Base-by-base conservation (phyloP, 352 stramenopile species). In the Globisporangium spiculum region DNA sequence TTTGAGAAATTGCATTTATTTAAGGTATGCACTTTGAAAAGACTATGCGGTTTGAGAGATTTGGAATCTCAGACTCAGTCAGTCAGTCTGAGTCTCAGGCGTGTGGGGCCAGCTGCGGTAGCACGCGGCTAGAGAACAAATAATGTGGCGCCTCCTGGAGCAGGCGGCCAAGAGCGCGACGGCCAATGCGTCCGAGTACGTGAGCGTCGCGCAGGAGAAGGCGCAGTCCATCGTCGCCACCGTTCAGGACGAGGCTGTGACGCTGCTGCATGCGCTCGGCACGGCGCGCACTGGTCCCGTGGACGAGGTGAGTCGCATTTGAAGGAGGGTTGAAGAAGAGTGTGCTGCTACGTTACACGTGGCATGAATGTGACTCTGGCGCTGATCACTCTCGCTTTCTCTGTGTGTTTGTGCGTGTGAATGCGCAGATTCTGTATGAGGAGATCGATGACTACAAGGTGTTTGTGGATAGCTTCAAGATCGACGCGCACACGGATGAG, bases 71-170 rank as follows among this genome's bases (percentile, higher is more conserved):
- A 32, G 30, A 32, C 30, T 32, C 30, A 32, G 30, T 32, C 4
- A 32, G 30, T 32, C 30, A 32, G 30, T 32, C 30, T 32, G 30
- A 32, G 30, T 32, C 30, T 7, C 30, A 32, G 30, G 27, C 27
- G 27, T 30, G 2, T 30, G 27, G 30, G 30, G 30, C 4, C 30
- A 32, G 0, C 30, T 32, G 30, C 4, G 30, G 30, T 1, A 32
- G 30, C 30, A 32, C 30, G 30, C 4, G 4, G 30, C 4, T 4
- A 32, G 30, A 55, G 20, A 27, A 22, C 1, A 22, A 93, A 22
- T 0, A 22, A 93, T 94, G 86, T 94, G 84, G 86, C 75, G 81
- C 66, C 65, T 94, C n/a, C 74, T 93, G 50, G 86, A 94, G 68
- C 75, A 88, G 60, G 86, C 83, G 52, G 86, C 86, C 38, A 92